These are phyloP conservation scores for Chimonanthus praecox DNA, from an alignment of 164 flowering plant genomes.

Conservation along the genomic window DNA sequence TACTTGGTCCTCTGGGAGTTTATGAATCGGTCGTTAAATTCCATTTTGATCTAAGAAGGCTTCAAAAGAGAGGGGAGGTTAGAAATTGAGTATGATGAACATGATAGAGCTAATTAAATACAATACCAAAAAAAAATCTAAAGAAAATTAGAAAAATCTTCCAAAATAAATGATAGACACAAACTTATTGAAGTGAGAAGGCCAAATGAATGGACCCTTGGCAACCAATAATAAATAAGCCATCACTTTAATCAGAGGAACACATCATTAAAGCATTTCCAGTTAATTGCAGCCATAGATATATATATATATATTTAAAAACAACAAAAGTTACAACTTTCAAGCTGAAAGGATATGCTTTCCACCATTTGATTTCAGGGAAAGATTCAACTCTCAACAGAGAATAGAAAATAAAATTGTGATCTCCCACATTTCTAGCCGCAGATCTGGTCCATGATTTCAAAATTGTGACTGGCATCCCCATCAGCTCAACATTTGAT, in stretches of 20 bases:
- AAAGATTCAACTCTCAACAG: not conserved
- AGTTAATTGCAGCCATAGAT: not conserved
- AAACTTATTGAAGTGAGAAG: not conserved
- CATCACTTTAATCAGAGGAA: not conserved
- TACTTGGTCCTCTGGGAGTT: slow-evolving; percentile 31
- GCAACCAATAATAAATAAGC: not conserved
- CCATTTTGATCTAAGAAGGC: slow-evolving; percentile 31
- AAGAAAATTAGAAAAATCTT: too few relatives aligned
- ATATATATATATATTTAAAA: too few relatives aligned
- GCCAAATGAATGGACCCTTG: not conserved
- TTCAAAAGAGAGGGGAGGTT: not conserved
- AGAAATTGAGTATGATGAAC: not conserved
- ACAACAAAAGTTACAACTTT: not conserved
- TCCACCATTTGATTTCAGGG: not conserved
- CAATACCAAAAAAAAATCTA: not conserved
- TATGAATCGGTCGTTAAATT: slow-evolving; percentile 21
- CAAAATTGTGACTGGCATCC: not conserved
- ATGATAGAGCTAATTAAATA: not conserved
- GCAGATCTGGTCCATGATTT: not conserved
- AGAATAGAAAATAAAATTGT: too few relatives aligned
- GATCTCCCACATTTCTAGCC: not conserved
- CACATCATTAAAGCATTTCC: not conserved
- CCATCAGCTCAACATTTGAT: not conserved
- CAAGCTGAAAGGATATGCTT: not conserved
- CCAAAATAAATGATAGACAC: not conserved